Percentiles rank a stretch among this genome's conserved stretches.
phyloP scores from a whole-genome alignment of 2,329 filamentous ascomycete genomes.

The Chaetomium sp. region DNA sequence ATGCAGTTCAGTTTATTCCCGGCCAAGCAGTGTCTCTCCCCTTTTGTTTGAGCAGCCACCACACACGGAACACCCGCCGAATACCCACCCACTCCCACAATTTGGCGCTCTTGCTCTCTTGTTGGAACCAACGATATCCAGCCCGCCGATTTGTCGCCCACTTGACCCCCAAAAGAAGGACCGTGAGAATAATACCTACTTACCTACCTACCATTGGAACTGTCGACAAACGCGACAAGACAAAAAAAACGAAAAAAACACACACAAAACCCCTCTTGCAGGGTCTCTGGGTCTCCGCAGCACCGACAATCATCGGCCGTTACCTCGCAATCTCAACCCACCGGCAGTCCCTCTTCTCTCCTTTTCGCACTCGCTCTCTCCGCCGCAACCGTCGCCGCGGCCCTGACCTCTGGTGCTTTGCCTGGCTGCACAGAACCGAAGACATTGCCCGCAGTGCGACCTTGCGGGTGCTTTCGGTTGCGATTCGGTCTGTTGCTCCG shows the following conservation, averaged over 20 bases:
- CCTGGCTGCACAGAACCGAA: slow-evolving; percentile 33
- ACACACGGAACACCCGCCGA: background rate
- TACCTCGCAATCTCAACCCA: slow-evolving; percentile 16
- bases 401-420: slow-evolving; percentile 15
- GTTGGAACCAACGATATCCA: background rate
- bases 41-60: slow-evolving; percentile 17
- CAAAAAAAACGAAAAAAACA: background rate
- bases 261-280: background rate
- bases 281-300: slow-evolving; percentile 6
- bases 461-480: slow-evolving; percentile 25
- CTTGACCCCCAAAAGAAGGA: slow-evolving; percentile 14
- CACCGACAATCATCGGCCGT: slow-evolving; percentile 17
- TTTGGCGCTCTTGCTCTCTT: background rate
- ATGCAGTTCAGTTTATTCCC: background rate
- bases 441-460: slow-evolving; percentile 33
- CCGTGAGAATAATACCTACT: background rate
- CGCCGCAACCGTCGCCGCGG: slow-evolving; percentile 17
- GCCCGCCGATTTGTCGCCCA: slow-evolving; percentile 15
- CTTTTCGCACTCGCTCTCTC: background rate
- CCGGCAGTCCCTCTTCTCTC: background rate
- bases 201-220: background rate
- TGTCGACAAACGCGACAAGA: slow-evolving; percentile 8
- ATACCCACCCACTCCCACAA: background rate
- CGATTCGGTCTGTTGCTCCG: slow-evolving; percentile 25
- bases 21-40: slow-evolving; percentile 5